Conservation (phyloP, 257 asterid genomes). For the Nyctanthes arbortristis region DNA sequence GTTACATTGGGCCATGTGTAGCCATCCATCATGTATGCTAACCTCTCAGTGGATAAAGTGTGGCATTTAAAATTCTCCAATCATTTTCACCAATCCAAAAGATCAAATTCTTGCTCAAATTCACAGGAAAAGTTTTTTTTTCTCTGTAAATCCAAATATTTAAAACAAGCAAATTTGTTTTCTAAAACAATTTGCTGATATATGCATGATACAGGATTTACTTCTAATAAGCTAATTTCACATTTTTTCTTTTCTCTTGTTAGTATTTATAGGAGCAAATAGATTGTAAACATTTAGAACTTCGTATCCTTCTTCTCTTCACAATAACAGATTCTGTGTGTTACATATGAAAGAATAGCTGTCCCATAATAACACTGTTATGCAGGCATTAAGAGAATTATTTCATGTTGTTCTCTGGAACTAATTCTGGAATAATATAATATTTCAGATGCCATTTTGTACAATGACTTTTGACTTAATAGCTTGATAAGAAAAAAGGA, state of each 20-base stretch:
- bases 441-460: not conserved
- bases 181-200: not conserved
- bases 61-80: no score
- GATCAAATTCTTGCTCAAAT: no score
- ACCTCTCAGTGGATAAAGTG: no score
- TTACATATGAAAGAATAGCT: not conserved
- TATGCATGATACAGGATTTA: not conserved
- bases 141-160: not conserved
- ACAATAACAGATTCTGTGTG: not conserved
- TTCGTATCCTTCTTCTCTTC: not conserved
- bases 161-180: not conserved
- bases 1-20: no score
- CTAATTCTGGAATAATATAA: not conserved
- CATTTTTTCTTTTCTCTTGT: not conserved
- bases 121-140: no score
- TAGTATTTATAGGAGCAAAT: not conserved
- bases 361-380: not conserved
- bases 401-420: not conserved
- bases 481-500: not conserved
- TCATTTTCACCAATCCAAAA: not conserved
- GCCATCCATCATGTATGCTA: no score
- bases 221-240: not conserved
- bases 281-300: not conserved
- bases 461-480: not conserved
- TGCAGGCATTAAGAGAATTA: not conserved